A percentile compares a stretch with the other conserved stretches of the same genome.
These are phyloP conservation scores for Fusarium heterosporum DNA, from an alignment of 2,329 filamentous ascomycete species.

Conservation along the genomic window DNA sequence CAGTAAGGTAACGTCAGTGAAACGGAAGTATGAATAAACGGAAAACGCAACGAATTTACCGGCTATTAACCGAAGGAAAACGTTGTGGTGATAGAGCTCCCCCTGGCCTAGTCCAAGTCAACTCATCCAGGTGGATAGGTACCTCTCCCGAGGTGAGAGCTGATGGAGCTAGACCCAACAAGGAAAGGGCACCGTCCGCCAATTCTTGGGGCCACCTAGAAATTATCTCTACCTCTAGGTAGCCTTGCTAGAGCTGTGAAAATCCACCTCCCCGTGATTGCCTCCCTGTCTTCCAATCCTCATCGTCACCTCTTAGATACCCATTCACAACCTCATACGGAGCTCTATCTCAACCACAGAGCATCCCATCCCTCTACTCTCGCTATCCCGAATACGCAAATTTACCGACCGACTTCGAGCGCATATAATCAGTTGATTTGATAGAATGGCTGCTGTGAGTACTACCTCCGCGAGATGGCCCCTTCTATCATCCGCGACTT, in stretches of 20 bases:
- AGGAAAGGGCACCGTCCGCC: constrained; percentile 34
- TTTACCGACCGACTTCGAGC: constrained; percentile 41
- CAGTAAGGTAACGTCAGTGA: not conserved
- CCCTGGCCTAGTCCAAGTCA: constrained; percentile 35
- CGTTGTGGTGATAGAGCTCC: constrained; percentile 18
- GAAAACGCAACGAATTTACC: constrained; percentile 15
- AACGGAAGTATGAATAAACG: not conserved
- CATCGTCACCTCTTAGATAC: constrained; percentile 51
- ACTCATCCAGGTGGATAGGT: constrained; percentile 23
- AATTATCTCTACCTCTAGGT: constrained; percentile 51
- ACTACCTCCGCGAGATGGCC: constrained; percentile 33
- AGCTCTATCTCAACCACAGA: constrained; percentile 39
- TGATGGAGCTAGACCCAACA: constrained; percentile 39
- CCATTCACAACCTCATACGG: constrained; percentile 43
- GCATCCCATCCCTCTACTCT: constrained; percentile 20
- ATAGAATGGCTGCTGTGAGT: constrained; percentile 60
- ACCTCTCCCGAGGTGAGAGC: constrained; percentile 28
- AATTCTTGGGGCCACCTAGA: constrained; percentile 49
- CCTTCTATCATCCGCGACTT: constrained; percentile 33
- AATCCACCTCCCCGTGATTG: constrained; percentile 50
- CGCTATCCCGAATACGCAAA: constrained; percentile 41
- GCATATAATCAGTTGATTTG: constrained; percentile 49
- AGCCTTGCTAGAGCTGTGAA: constrained; percentile 51
- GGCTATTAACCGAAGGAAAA: constrained; percentile 38
- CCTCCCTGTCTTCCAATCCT: constrained; percentile 46